A percentile compares a stretch with the other conserved stretches of the same genome.
These are phyloP conservation scores for Liquidambar formosana DNA, from an alignment of 164 flowering plant species.

Conservation along the genomic window DNA sequence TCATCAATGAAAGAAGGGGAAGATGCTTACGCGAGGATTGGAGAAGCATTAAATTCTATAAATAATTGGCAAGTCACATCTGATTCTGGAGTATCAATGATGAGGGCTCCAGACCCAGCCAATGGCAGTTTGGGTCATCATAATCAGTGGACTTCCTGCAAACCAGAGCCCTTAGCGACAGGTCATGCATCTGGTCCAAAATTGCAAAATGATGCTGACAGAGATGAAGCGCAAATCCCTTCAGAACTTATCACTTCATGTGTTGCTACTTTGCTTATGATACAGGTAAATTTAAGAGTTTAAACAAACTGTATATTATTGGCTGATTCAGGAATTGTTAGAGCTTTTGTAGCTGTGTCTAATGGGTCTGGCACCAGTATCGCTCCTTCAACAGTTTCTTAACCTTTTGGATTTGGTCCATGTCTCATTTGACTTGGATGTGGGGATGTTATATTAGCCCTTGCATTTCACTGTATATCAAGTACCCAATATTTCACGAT, in stretches of 20 bases:
- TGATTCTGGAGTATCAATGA: constrained; percentile 12
- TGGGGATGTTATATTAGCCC: too few species aligned
- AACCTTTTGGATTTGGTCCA: too few species aligned
- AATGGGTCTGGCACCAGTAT: too few species aligned
- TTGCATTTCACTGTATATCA: too few species aligned
- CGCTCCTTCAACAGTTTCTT: too few species aligned
- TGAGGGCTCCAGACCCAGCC: constrained; percentile 14
- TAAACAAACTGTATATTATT: neutral
- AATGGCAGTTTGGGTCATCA: constrained; percentile 18
- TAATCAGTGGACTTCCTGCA: constrained; percentile 12
- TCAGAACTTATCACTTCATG: constrained; percentile 46
- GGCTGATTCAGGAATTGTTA: too few species aligned
- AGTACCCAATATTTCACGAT: too few species aligned
- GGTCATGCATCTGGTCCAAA: constrained; percentile 13
- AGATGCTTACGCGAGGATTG: constrained; percentile 31
- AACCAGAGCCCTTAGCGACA: constrained; percentile 8
- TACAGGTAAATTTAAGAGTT: constrained; percentile 34
- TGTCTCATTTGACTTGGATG: too few species aligned
- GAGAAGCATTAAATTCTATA: constrained; percentile 31
- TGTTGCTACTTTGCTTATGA: constrained; percentile 44
- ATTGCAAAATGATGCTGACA: constrained; percentile 13
- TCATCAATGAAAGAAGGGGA: constrained; percentile 34
- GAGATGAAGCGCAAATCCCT: constrained; percentile 27
- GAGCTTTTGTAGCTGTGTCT: too few species aligned
- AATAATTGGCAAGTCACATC: constrained; percentile 15